These are phyloP conservation scores for Sechiopsis laciniata DNA, from an alignment of 306 rosid genomes.

Conservation along the genomic window DNA sequence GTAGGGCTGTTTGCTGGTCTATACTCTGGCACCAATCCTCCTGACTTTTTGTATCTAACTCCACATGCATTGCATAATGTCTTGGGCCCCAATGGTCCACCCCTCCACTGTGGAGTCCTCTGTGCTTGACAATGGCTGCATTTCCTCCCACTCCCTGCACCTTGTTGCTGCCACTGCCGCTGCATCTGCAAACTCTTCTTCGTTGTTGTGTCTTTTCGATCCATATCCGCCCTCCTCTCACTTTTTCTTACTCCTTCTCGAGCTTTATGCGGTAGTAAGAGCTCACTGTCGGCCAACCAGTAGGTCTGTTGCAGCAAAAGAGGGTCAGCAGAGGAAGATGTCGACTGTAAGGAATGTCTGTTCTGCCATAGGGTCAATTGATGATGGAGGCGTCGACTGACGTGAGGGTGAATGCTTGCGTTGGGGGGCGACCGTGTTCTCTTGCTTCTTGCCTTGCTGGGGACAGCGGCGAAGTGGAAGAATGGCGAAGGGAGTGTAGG, in stretches of 20 bases:
- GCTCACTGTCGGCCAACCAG: conserved; percentile 62
- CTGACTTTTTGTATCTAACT: conserved; percentile 64
- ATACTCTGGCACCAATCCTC: conserved; percentile 58
- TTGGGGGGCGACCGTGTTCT: conserved; percentile 47
- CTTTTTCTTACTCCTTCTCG: conserved; percentile 4
- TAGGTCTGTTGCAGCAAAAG: conserved; percentile 54
- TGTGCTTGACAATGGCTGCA: conserved; percentile 58
- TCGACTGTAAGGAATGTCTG: background rate
- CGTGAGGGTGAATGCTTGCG: conserved; percentile 29
- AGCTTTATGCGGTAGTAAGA: conserved; percentile 35
- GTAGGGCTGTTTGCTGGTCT: conserved; percentile 70
- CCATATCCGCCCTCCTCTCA: background rate
- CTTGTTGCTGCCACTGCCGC: conserved; percentile 18
- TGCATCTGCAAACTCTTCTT: too few species aligned
- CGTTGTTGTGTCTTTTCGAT: background rate
- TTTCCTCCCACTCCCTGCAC: conserved; percentile 39
- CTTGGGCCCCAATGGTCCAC: conserved; percentile 70
- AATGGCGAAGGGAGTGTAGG: background rate
- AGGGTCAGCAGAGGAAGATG: conserved; percentile 23
- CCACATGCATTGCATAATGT: conserved; percentile 75
- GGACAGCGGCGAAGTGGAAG: conserved; percentile 28
- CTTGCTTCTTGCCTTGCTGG: conserved; percentile 72
- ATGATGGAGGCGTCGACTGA: conserved; percentile 30
- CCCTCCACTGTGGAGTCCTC: conserved; percentile 78
- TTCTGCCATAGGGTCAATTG: conserved; percentile 31